Base-by-base conservation (phyloP, 2,329 filamentous ascomycete genomes). In the Trichophyton schoenleinii region DNA sequence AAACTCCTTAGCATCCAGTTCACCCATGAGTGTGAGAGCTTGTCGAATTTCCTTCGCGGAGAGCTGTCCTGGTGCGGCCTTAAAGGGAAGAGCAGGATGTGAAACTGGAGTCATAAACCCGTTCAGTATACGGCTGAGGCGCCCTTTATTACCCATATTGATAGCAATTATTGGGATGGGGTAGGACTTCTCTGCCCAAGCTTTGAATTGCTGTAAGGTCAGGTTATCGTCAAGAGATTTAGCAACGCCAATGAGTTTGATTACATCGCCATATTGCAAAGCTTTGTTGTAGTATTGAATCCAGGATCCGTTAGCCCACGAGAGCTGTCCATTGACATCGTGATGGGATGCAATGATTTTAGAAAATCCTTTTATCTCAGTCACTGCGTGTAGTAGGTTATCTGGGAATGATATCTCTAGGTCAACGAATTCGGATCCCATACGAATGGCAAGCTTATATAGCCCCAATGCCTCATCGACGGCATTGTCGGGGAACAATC, bases 281-380 rank as follows among this genome's bases (percentile, higher is more conserved):
- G 92, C 92, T 69, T 85, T 85, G 74, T 96, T 96, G 79, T 95
- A 97, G 74, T 85, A 87, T 31, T 86, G 82, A 61, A 94, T 85
- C 92, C 94, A 99, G 0, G 89, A 89, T n/a, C 89, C 90, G 67
- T 95, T 91, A 65, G 81, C 85, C 94, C 94, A 99, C 1, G 89
- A 92, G 18, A 97, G 78, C 22, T 80, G 79, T 7, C 87, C 87
- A 61, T 82, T 77, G 0, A 91, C 89, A 71, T 99, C 94, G 72
- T 99, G 94, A 72, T 99, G 92, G 0, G 94, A 99, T 7, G 92
- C 91, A 68, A 99, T 95, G 70, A 99, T 88, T 64, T 85, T 87
- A 0, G 89, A 90, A 65, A 82, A 80, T 1, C 87, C 86, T 71
- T 89, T 87, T 65, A 80, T 83, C 60, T 86, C 83, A 0, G 83